Evolutionary conservation across 192 early-diverging fungal species (phyloP).

Genomic region (Coemansia sp.): DNA sequence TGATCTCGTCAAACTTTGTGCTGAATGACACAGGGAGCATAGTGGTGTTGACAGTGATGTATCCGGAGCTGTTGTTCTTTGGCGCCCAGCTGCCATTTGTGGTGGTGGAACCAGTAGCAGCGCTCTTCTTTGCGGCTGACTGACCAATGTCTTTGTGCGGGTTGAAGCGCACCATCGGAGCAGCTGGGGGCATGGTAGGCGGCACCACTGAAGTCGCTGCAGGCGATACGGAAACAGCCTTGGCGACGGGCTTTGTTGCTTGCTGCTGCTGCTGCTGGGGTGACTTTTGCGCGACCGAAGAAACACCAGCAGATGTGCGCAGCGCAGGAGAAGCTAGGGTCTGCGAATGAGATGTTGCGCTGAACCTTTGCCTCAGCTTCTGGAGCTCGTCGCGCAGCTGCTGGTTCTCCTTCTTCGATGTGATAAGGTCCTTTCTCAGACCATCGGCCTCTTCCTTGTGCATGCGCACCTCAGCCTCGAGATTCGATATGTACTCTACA

Average conservation of each 20-base stretch:
- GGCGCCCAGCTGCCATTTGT: constrained; percentile 29
- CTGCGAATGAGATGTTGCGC: constrained; percentile 9
- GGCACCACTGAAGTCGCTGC: neutral
- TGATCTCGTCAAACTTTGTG: constrained; percentile 16
- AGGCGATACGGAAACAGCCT: neutral
- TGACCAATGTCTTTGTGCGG: constrained; percentile 50
- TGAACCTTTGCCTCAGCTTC: constrained; percentile 24
- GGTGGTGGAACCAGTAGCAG: constrained; percentile 4
- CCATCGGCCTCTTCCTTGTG: constrained; percentile 58
- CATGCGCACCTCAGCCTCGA: constrained; percentile 61
- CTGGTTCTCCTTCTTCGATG: constrained; percentile 32
- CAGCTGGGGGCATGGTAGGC: constrained; percentile 1
- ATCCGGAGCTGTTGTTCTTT: constrained; percentile 41
- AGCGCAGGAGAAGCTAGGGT: neutral
- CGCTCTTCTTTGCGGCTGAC: constrained; percentile 25
- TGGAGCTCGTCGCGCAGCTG: constrained; percentile 45
- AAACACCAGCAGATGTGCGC: constrained; percentile 7
- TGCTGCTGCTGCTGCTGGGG: constrained; percentile 6
- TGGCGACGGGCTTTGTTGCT: neutral
- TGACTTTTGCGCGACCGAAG: neutral
- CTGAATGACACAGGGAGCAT: constrained; percentile 20
- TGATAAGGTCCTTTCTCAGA: constrained; percentile 46
- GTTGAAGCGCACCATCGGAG: constrained; percentile 36
- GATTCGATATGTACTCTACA: constrained; percentile 61
- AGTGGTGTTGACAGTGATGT: constrained; percentile 42